Conservation (phyloP, 768 basidiomycete genomes). For the Naganishia vishniacii region DNA sequence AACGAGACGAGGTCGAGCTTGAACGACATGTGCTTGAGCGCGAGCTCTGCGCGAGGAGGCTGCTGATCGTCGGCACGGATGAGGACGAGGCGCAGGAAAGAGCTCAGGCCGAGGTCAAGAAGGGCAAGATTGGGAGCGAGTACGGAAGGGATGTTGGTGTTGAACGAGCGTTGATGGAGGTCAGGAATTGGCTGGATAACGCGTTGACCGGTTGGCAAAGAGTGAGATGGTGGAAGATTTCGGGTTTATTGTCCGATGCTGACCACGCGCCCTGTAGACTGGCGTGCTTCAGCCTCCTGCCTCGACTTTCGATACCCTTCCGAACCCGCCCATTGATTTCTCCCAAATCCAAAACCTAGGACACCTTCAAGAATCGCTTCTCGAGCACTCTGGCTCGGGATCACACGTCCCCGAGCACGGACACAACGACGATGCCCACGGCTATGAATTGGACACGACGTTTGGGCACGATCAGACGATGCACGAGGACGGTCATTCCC, state of each 20-base stretch:
- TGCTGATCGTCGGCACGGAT: slow-evolving; percentile 6
- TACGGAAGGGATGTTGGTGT: slow-evolving; percentile 26
- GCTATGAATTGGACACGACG: slow-evolving; percentile 5
- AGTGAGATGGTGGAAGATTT: background rate
- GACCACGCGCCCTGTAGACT: background rate
- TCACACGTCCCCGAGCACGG: background rate
- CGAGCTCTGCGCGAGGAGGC: slow-evolving; percentile 21
- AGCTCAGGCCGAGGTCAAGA: background rate
- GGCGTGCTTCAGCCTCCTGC: slow-evolving; percentile 4
- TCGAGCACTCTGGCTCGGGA: background rate
- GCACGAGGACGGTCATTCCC: slow-evolving; percentile 5
- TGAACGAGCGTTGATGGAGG: slow-evolving; percentile 39
- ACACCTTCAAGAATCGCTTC: background rate
- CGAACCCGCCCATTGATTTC: background rate
- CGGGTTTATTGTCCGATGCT: background rate
- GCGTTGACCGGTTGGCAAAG: slow-evolving; percentile 37
- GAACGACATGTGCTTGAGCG: slow-evolving; percentile 26
- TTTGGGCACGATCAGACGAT: slow-evolving; percentile 1
- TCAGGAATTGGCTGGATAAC: slow-evolving; percentile 42
- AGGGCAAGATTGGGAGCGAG: slow-evolving; percentile 9
- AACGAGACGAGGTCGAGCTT: slow-evolving; percentile 29
- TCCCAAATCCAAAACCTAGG: background rate
- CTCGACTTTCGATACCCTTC: background rate
- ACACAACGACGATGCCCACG: slow-evolving; percentile 3
- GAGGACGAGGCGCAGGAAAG: slow-evolving; percentile 10